Base-by-base conservation (phyloP, 2,329 filamentous ascomycete genomes). In the Colletotrichum sp. region DNA sequence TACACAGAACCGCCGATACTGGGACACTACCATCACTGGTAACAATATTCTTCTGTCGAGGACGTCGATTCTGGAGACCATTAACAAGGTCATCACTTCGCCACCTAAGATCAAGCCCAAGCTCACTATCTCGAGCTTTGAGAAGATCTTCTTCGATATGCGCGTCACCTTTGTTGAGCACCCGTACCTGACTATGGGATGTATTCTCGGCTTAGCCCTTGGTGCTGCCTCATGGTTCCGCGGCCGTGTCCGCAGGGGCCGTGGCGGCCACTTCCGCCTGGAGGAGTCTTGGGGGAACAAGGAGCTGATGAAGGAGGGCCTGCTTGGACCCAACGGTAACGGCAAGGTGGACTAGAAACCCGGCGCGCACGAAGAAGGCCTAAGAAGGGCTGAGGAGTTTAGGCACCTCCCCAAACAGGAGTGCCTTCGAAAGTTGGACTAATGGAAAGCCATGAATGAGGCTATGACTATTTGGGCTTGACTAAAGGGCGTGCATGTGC, bases 21-120 rank as follows among this genome's bases (percentile, higher is more conserved):
- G 97, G 97, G 97, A 99, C 81, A 91, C 89, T 36, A 98, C 96
- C 61, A 93, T 93, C 75, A 97, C 95, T 4, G 96, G 96, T 77
- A 96, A 97, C 83, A 91, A 93, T 76, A 98, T 99, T 80, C 92
- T 96, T 78, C 93, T 96, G 68, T 97, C 94, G 31, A 93, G 97
- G 76, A 96, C 95, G 6, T 95, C 94, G 5, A 98, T 98, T 80
- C 91, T 98, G 75, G 96, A 98, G 84, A 98, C 95, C 16, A 87
- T 96, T 69, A 90, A 90, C 78, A 93, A 94, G 81, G 89, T 95
- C 74, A 90, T 93, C 12, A 87, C 90, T 29, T 90, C 89, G 63
- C 93, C 93, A 63, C 90, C 93, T 61, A 91, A 92, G 80, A 93
- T 97, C 82, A 89, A 90, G 79, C 88, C 93, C 36, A 97, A 96